Evolutionary conservation across 2,329 filamentous ascomycete species (phyloP), one percentile per base, ranked within the genome.

Genomic region (Alternaria sp.): DNA sequence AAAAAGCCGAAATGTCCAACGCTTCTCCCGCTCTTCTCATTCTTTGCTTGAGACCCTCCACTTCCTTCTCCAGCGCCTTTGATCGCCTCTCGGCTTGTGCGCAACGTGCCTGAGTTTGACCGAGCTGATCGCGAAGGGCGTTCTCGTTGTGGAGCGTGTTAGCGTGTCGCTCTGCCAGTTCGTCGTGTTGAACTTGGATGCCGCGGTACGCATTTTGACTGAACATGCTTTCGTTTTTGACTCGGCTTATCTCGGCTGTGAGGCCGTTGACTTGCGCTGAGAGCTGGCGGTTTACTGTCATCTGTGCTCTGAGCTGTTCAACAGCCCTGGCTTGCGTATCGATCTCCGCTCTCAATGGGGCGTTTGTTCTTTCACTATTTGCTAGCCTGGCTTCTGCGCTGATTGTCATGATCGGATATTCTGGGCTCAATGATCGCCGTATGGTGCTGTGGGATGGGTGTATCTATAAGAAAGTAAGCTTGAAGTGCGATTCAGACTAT

Each of bases 401-500:
- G 18, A 0, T 21, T 21, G 26, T 1, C 18, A 51, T 33, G n/a
- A 33, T 21, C 1, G 18, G 11, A 33, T 51, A 4, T 14, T 51
- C 26, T 7, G 47, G 26, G 26, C 10, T 33, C 1, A 28, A 18
- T 33, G 26, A 20, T 15, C 26, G 26, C 20, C 25, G 46, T 28
- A 33, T 11, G n/a, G 1, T 41, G 8, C 5, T 41, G n/a, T 41
- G 37, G 0, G 37, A 18, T 41, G 37, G 37, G 1, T 41, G 15
- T 18, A 11, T 41, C 15, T 18, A 41, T 3, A 7, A 6, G 4
- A 33, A 2, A 20, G 4, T 51, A 4, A 51, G 47, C 47, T 51
- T 51, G 0, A 5, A 4, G 1, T 4, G 15, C 8, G 6, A 14
- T 30, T 4, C 2, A 33, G 11, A 1, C 26, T 3, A 51, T 33